phyloP scores from a whole-genome alignment of 495 filamentous ascomycete species.

The Penicillium goetzii region DNA sequence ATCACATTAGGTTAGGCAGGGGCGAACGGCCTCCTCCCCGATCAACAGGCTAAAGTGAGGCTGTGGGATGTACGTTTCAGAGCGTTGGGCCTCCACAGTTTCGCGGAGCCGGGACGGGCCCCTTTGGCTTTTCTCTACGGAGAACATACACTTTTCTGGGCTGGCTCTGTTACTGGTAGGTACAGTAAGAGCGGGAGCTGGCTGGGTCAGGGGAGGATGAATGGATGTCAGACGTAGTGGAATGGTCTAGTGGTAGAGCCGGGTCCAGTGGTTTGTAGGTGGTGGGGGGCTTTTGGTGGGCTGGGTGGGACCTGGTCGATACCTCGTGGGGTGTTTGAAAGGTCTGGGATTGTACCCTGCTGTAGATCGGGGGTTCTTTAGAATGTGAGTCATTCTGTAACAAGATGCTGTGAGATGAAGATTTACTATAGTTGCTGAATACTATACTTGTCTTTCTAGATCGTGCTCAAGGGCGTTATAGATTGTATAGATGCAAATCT shows the following conservation, averaged over 20 bases:
- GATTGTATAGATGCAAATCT: not conserved
- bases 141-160: not conserved
- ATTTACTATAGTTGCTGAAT: not conserved
- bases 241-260: not conserved
- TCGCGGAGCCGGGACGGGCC: not conserved
- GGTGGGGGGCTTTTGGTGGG: constrained; percentile 1
- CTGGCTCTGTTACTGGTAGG: not conserved
- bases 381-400: not conserved
- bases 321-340: not conserved
- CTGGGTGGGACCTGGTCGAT: not conserved
- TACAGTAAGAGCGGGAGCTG: too few species aligned
- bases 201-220: too few species aligned
- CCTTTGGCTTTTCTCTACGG: not conserved
- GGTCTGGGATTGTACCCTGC: too few species aligned
- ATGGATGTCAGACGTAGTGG: not conserved
- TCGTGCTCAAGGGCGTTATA: not conserved
- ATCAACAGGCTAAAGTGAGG: constrained; percentile 14
- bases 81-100: constrained; percentile 4
- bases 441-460: not conserved
- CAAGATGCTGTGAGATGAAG: not conserved
- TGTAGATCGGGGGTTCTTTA: not conserved
- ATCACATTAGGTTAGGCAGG: constrained; percentile 6
- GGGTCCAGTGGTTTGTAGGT: too few species aligned
- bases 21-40: not conserved
- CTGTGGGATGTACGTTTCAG: constrained; percentile 13